Evolutionary conservation across 2,329 filamentous ascomycete genomes (phyloP), one percentile per base, ranked within the genome.

Genomic region (Clonostachys rhizophaga): DNA sequence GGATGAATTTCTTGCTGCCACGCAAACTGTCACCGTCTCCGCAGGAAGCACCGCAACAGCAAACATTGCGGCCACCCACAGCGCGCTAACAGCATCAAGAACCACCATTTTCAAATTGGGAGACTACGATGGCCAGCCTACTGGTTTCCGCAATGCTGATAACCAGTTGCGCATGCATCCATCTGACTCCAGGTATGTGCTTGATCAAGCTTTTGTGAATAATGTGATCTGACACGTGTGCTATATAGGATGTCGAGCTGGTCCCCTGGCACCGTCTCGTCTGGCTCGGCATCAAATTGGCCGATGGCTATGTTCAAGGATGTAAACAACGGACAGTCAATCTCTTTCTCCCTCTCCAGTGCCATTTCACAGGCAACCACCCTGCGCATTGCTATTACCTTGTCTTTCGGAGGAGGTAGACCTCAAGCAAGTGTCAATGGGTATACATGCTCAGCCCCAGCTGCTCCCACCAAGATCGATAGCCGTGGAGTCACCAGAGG

Each of bases 121-220:
- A 20, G 73, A 81, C 17, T 84, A 79, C 68, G 84, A 87, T 54
- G 83, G 83, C 43, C 72, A 79, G 62, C 80, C 80, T 18, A 77
- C 70, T 8, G 82, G 81, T 13, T 84, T 87, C 70, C 75, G 75
- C 53, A 87, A 88, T 57, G 83, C 83, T 13, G 82, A 76, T 46
- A 84, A 84, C 56, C 78, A 84, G 58, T 72, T 81, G 13, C 75
- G 81, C 45, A 87, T 87, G 83, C 84, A 87, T 58, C 84, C 83
- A 4, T 80, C 78, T 5, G 84, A 86, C 62, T 66, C 65, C 37
- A 76, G 36, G 36, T 39, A 39, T 6, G 36, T 18, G 6, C 2
- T 18, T 18, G 14, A 39, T 39, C 14, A 39, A n/a, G 4, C 10
- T 39, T 39, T 14, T 18, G 36, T 6, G n/a, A 39, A 18, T 14